phyloP scores from a whole-genome alignment of 495 filamentous ascomycete species.

The Neurospora sp. region DNA sequence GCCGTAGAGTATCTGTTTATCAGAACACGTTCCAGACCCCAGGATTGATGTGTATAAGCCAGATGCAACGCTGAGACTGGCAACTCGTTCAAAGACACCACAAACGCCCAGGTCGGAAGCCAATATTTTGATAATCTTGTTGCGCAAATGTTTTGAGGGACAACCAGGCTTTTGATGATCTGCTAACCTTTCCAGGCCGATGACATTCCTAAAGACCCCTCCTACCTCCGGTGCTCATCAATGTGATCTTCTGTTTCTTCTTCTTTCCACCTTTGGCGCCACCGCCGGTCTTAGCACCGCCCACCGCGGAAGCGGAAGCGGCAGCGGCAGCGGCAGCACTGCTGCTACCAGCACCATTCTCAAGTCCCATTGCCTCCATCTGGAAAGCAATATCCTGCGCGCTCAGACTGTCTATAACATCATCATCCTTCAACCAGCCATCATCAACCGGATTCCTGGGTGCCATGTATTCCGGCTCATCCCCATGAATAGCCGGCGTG shows the following conservation, averaged over 20 bases:
- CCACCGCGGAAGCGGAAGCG: constrained; percentile 9
- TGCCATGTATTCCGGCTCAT: constrained; percentile 26
- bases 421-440: constrained; percentile 66
- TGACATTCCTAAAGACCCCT: constrained; percentile 17
- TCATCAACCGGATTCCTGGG: constrained; percentile 40
- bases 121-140: neutral
- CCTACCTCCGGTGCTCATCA: constrained; percentile 69
- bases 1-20: neutral
- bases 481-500: constrained; percentile 51
- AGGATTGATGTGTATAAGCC: neutral
- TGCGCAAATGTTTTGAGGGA: neutral
- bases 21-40: neutral
- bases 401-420: constrained; percentile 23
- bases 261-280: constrained; percentile 59
- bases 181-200: neutral
- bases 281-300: constrained; percentile 12
- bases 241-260: constrained; percentile 86
- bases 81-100: neutral
- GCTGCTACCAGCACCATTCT: constrained; percentile 13
- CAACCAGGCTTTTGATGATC: neutral
- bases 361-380: constrained; percentile 35
- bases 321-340: constrained; percentile 8
- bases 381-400: constrained; percentile 32
- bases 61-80: neutral
- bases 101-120: neutral